phyloP scores from a whole-genome alignment of 345 rosid genomes.

The Camelina hispida region DNA sequence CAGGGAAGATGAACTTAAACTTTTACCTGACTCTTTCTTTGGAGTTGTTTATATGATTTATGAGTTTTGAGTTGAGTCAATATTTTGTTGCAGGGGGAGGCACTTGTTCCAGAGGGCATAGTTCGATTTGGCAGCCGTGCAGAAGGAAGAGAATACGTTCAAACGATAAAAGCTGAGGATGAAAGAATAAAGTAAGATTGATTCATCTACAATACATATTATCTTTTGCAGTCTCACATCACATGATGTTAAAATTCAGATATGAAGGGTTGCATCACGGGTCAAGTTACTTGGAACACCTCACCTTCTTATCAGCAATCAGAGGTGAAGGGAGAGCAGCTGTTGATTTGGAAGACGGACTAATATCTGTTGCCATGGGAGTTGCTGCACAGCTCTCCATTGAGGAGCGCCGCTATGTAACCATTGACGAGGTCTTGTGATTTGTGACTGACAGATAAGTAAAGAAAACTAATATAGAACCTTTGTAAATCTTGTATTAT shows the following conservation, averaged over 20 bases:
- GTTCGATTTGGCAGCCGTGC: constrained; percentile 68
- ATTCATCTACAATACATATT: constrained; percentile 10
- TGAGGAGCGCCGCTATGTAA: constrained; percentile 66
- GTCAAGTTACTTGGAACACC: constrained; percentile 93
- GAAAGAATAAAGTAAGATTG: constrained; percentile 63
- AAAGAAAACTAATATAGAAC: constrained; percentile 27
- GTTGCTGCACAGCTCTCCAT: constrained; percentile 97
- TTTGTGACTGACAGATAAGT: constrained; percentile 20
- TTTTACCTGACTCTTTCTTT: constrained; percentile 7
- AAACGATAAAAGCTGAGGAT: constrained; percentile 68
- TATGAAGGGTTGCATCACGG: constrained; percentile 94
- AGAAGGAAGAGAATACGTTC: constrained; percentile 74
- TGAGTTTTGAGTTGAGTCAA: constrained; percentile 18
- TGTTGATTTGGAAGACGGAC: constrained; percentile 82
- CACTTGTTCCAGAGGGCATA: constrained; percentile 83
- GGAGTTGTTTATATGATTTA: constrained; percentile 13
- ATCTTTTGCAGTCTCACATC: constrained; percentile 12
- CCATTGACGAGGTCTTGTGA: constrained; percentile 64
- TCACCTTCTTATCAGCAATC: constrained; percentile 68
- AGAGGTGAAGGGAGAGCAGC: constrained; percentile 63
- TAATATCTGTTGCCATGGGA: constrained; percentile 93
- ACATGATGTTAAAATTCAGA: constrained; percentile 45
- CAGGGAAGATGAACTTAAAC: neutral
- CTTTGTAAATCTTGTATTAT: neutral
- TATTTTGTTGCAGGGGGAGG: constrained; percentile 72